Percentiles rank a stretch among this genome's conserved stretches.
These are phyloP conservation scores for Acacia acuminata DNA, from an alignment of 306 rosid genomes.

Conservation along the genomic window DNA sequence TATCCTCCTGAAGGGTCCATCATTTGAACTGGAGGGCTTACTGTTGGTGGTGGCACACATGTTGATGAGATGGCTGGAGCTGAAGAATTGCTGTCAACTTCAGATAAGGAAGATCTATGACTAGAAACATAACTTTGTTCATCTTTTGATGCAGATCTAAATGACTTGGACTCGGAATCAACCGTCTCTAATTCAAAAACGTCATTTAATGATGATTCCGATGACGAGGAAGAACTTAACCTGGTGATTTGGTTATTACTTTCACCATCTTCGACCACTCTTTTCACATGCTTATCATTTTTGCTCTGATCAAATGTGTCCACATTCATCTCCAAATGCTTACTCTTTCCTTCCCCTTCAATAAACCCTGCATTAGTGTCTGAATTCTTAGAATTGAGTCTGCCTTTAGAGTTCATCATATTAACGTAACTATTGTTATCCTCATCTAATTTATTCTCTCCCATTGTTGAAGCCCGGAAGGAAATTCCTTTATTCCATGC, in stretches of 20 bases:
- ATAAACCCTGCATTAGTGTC: slow-evolving; percentile 29
- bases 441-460: neutral
- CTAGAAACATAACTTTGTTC: slow-evolving; percentile 32
- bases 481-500: neutral
- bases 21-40: slow-evolving; percentile 57
- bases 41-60: slow-evolving; percentile 40
- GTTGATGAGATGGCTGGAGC: slow-evolving; percentile 21
- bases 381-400: slow-evolving; percentile 19
- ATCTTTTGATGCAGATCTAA: slow-evolving; percentile 24
- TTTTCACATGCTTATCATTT: slow-evolving; percentile 14
- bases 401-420: slow-evolving; percentile 1
- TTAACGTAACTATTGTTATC: neutral
- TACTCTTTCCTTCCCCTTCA: slow-evolving; percentile 33
- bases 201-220: slow-evolving; percentile 37
- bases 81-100: slow-evolving; percentile 22
- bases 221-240: slow-evolving; percentile 35
- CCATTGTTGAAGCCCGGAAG: neutral
- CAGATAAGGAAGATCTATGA: slow-evolving; percentile 37
- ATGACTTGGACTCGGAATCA: slow-evolving; percentile 20
- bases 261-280: slow-evolving; percentile 6
- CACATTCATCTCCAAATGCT: slow-evolving; percentile 24
- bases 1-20: slow-evolving; percentile 68
- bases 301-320: slow-evolving; percentile 30
- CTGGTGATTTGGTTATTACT: neutral
- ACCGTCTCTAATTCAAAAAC: slow-evolving; percentile 31